Evolutionary conservation across 768 basidiomycete genomes (phyloP).

Genomic region (Xerocomellus intermedius): DNA sequence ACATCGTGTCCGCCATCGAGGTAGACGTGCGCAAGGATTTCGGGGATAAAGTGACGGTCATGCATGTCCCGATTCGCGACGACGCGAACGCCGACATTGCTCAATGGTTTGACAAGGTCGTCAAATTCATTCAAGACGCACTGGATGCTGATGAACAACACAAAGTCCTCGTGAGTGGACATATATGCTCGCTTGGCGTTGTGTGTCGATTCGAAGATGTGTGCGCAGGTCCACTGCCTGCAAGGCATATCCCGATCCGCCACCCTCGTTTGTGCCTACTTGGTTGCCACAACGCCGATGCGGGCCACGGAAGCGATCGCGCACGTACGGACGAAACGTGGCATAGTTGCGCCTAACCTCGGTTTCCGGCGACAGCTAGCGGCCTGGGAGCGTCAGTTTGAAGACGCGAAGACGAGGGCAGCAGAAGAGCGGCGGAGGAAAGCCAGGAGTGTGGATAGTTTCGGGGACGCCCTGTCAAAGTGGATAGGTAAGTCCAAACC

Average conservation of each 20-base stretch:
- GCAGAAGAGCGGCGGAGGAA: slow-evolving; percentile 17
- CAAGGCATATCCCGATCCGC: slow-evolving; percentile 76
- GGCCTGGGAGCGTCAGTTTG: slow-evolving; percentile 33
- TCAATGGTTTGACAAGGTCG: slow-evolving; percentile 46
- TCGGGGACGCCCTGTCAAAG: slow-evolving; percentile 12
- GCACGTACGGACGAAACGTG: slow-evolving; percentile 54
- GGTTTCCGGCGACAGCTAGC: slow-evolving; percentile 64
- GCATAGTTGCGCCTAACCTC: slow-evolving; percentile 62
- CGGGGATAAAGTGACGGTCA: slow-evolving; percentile 34
- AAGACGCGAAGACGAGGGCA: slow-evolving; percentile 21
- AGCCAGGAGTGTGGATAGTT: background rate
- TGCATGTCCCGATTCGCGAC: slow-evolving; percentile 56
- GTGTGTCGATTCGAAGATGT: background rate
- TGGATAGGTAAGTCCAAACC: slow-evolving; percentile 15
- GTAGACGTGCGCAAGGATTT: slow-evolving; percentile 28
- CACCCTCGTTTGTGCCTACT: slow-evolving; percentile 73
- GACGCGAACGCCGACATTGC: slow-evolving; percentile 40
- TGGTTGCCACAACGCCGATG: slow-evolving; percentile 53
- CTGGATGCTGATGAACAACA: slow-evolving; percentile 42
- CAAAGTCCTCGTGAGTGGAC: slow-evolving; percentile 48
- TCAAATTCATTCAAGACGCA: slow-evolving; percentile 51
- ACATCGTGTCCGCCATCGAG: slow-evolving; percentile 68
- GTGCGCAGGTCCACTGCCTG: slow-evolving; percentile 66
- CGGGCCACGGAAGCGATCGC: slow-evolving; percentile 50
- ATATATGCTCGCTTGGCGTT: background rate